Evolutionary conservation across 1,284 basidiomycete genomes (phyloP), one percentile per base, ranked within the genome.

Genomic region (Malassezia arunalokei): DNA sequence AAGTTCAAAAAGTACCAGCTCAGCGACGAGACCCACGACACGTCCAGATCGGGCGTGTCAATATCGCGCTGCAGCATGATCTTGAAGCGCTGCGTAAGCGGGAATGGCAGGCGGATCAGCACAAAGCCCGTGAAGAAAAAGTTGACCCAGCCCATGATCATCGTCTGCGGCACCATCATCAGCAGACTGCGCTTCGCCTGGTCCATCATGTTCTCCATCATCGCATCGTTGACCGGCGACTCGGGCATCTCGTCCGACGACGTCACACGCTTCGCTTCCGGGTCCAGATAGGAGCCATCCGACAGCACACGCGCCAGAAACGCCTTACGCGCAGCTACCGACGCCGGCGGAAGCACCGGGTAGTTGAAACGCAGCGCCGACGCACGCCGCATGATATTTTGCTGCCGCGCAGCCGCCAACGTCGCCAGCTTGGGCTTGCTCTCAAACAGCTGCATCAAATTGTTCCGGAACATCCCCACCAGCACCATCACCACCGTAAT

Each of bases 91-190:
- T 91, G 79, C 5, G 94, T 98, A 49, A 98, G 77, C 0, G 94
- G 94, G 77, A 99, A 99, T 0, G 94, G 94, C 0, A 99, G 78
- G 71, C 91, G 92, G 75, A 96, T 94, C 56, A 95, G 80, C 47
- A 98, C 86, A 73, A 98, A 96, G 31, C 92, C 92, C 61, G 88
- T 86, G 77, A 98, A 98, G 82, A 98, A 98, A 75, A 92, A 91
- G 76, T 92, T 95, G 78, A 99, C 94, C 87, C 94, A 98, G 58
- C 91, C 92, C 94, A 98, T 98, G 66, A 98, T 91, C 59, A 96
- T 79, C 83, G 96, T 96, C 51, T 73, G 72, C 5, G 72, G 72
- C 20, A 73, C 63, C 72, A 73, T 73, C 67, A 71, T 71, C 49
- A 96, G 90, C 79, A 90, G 90, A 76, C 96, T 92, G 46, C 92